These are phyloP conservation scores for Sordariomycetes sp. DNA, from an alignment of 2,329 filamentous ascomycete genomes.

Conservation along the genomic window DNA sequence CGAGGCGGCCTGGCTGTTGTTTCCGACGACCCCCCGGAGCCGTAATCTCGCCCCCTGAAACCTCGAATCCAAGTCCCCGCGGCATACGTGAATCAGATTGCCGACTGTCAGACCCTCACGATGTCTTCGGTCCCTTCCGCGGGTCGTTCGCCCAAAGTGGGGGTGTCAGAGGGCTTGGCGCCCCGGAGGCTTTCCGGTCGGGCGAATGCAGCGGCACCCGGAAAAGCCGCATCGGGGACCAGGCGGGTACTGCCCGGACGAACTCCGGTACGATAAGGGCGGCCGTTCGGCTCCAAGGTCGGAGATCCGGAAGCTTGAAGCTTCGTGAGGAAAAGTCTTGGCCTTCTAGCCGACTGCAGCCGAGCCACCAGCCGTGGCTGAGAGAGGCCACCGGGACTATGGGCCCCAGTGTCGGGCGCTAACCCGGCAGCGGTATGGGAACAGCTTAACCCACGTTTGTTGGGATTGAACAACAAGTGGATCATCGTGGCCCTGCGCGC, in stretches of 20 bases:
- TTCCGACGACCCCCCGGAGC: too few relatives aligned
- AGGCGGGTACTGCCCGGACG: not conserved
- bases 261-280: not conserved
- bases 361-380: not conserved
- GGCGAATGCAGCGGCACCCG: not conserved
- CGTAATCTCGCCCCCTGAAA: not conserved
- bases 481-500: not conserved
- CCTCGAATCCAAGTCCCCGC: not conserved
- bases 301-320: not conserved
- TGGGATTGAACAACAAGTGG: not conserved
- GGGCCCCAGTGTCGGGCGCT: not conserved
- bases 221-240: not conserved
- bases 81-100: not conserved
- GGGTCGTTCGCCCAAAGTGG: not conserved
- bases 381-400: not conserved
- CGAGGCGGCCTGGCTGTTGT: too few relatives aligned
- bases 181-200: not conserved
- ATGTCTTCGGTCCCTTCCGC: not conserved
- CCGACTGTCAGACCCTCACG: not conserved
- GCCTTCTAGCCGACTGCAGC: not conserved
- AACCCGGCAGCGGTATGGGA: not conserved
- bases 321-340: not conserved
- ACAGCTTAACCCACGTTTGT: not conserved
- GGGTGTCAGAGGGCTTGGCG: not conserved
- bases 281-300: not conserved